Evolutionary conservation across 805 yeast genomes (phyloP).

Genomic region (Ogataea angusta): DNA sequence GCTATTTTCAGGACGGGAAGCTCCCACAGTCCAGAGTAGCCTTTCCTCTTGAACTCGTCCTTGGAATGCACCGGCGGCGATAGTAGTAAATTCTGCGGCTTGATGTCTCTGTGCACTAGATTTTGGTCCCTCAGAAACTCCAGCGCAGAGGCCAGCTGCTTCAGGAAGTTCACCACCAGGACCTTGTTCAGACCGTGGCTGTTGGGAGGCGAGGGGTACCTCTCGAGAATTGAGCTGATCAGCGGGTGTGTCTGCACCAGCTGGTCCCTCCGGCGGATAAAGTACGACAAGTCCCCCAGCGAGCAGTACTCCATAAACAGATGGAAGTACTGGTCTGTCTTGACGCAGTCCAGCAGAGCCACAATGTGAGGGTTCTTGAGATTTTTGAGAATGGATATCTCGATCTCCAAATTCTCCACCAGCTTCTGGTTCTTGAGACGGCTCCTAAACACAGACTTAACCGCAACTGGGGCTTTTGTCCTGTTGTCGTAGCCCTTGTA

Average conservation of each 20-base stretch:
- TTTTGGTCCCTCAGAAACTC: slow-evolving; percentile 77
- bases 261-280: slow-evolving; percentile 74
- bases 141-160: slow-evolving; percentile 83
- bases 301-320: slow-evolving; percentile 96
- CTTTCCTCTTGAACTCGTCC: slow-evolving; percentile 50
- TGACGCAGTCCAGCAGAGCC: slow-evolving; percentile 75
- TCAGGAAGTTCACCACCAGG: slow-evolving; percentile 77
- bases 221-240: slow-evolving; percentile 66
- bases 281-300: slow-evolving; percentile 86
- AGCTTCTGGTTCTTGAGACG: slow-evolving; percentile 82
- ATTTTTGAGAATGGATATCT: slow-evolving; percentile 82
- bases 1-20: slow-evolving; percentile 91
- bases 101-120: slow-evolving; percentile 91
- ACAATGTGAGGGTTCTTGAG: slow-evolving; percentile 94
- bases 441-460: slow-evolving; percentile 81
- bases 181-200: slow-evolving; percentile 77
- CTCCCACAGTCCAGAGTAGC: slow-evolving; percentile 79
- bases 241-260: slow-evolving; percentile 73
- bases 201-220: slow-evolving; percentile 77
- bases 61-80: slow-evolving; percentile 77
- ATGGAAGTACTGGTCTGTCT: slow-evolving; percentile 74
- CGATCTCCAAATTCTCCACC: slow-evolving; percentile 87
- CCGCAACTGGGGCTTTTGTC: slow-evolving; percentile 68
- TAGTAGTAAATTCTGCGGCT: slow-evolving; percentile 84
- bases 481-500: slow-evolving; percentile 70